These are phyloP conservation scores for Ophiocordyceps camponoti-leonardi DNA, from an alignment of 2,329 filamentous ascomycete species.

Conservation along the genomic window DNA sequence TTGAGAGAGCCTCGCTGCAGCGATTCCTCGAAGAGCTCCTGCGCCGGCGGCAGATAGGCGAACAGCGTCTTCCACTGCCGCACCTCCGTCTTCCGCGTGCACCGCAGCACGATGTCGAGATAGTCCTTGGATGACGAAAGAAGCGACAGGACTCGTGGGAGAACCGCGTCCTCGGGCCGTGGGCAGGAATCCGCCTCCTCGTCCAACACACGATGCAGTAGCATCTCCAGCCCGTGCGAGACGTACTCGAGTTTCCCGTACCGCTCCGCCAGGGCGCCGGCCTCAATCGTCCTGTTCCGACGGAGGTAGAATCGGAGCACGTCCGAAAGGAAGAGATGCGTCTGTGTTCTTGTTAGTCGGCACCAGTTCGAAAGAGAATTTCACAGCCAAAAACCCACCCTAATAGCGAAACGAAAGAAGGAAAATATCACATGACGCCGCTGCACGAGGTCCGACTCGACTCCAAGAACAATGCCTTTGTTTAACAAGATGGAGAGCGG, in stretches of 20 bases:
- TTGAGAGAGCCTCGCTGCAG: constrained; percentile 73
- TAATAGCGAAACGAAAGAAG: constrained; percentile 71
- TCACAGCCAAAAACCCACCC: constrained; percentile 43
- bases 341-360: constrained; percentile 28
- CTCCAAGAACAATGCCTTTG: constrained; percentile 77
- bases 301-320: constrained; percentile 65
- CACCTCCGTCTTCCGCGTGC: constrained; percentile 91
- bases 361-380: not conserved
- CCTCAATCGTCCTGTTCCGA: constrained; percentile 61
- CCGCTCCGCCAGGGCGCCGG: constrained; percentile 64
- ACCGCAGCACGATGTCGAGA: constrained; percentile 89
- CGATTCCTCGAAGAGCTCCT: constrained; percentile 86
- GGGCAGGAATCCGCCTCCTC: constrained; percentile 71
- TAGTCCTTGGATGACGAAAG: constrained; percentile 67
- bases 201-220: constrained; percentile 85
- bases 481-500: constrained; percentile 74
- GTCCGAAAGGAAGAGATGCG: constrained; percentile 82
- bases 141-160: constrained; percentile 46
- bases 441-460: constrained; percentile 88
- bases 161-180: constrained; percentile 42
- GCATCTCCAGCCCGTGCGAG: constrained; percentile 76
- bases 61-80: constrained; percentile 92
- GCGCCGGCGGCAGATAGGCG: constrained; percentile 73
- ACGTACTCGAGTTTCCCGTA: constrained; percentile 86
- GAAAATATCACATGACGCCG: constrained; percentile 82